Conservation (phyloP, 192 early-diverging fungal species). For the Mortierella claussenii region DNA sequence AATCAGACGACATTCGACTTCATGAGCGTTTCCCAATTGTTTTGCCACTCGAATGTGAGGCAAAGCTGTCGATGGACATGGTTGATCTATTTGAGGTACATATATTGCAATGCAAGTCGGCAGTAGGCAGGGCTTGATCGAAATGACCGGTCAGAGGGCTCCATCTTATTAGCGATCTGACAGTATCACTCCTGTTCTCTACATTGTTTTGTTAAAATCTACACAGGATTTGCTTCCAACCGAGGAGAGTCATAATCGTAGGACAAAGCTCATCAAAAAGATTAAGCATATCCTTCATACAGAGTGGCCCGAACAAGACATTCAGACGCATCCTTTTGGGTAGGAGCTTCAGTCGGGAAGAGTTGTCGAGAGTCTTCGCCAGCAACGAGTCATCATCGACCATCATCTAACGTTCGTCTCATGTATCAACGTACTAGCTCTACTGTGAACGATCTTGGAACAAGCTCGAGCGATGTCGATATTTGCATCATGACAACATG, state of each 20-base stretch:
- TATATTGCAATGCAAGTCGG: too few relatives aligned
- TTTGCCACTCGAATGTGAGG: slow-evolving; percentile 29
- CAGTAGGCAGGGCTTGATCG: too few relatives aligned
- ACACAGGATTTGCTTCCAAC: slow-evolving; percentile 67
- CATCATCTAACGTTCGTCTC: too few relatives aligned
- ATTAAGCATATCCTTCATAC: slow-evolving; percentile 78
- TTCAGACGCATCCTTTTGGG: slow-evolving; percentile 90
- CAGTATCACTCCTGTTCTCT: too few relatives aligned
- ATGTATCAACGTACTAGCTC: slow-evolving; percentile 63
- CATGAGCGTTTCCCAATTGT: slow-evolving; percentile 44
- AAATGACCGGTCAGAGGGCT: too few relatives aligned
- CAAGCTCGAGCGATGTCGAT: slow-evolving; percentile 88
- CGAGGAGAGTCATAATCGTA: slow-evolving; percentile 71
- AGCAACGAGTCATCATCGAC: too few relatives aligned
- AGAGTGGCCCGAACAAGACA: slow-evolving; percentile 85
- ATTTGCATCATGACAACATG: slow-evolving; percentile 90
- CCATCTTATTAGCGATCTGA: too few relatives aligned
- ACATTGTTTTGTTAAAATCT: not conserved
- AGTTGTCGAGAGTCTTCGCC: too few relatives aligned
- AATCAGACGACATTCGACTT: slow-evolving; percentile 19
- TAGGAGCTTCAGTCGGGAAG: slow-evolving; percentile 61
- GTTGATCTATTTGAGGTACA: slow-evolving; percentile 47
- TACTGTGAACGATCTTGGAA: slow-evolving; percentile 89
- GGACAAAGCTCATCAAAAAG: slow-evolving; percentile 79
- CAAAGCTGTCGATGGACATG: slow-evolving; percentile 46